Percentiles rank a stretch among this genome's conserved stretches.
phyloP scores from a whole-genome alignment of 83 land plant genomes.

The Thuja plicata region DNA sequence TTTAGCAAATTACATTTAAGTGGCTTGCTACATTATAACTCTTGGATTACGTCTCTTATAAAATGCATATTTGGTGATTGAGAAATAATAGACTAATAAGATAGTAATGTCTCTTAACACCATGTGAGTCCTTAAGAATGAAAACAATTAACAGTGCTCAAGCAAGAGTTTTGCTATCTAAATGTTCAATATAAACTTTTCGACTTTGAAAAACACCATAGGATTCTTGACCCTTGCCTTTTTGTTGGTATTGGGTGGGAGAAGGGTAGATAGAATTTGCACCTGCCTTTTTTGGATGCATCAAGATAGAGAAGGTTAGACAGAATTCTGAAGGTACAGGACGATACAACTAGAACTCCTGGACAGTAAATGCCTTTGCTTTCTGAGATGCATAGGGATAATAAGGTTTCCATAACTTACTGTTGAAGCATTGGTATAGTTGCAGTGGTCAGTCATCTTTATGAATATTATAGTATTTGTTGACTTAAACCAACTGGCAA shows the following conservation, averaged over 20 bases:
- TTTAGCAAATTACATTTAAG: background rate
- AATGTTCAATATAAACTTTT: background rate
- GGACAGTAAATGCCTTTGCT: background rate
- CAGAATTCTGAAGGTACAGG: background rate
- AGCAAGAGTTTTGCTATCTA: background rate
- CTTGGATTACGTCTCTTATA: background rate
- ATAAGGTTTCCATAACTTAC: background rate
- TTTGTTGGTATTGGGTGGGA: background rate
- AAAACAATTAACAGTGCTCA: background rate
- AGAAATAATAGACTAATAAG: background rate
- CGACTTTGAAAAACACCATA: background rate
- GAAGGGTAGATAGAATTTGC: background rate
- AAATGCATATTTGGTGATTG: constrained; percentile 3
- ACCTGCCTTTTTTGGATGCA: background rate
- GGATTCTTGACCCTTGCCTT: background rate
- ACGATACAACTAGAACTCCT: background rate
- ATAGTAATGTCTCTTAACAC: background rate
- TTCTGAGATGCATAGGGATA: background rate
- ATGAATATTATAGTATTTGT: background rate
- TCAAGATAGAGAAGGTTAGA: background rate
- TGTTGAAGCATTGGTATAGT: background rate
- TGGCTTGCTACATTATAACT: background rate
- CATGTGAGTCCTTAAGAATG: background rate
- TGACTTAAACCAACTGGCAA: background rate
- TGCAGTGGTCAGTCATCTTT: background rate